phyloP scores from a whole-genome alignment of 2,329 filamentous ascomycete species.

The Pseudohalonectria lignicola region DNA sequence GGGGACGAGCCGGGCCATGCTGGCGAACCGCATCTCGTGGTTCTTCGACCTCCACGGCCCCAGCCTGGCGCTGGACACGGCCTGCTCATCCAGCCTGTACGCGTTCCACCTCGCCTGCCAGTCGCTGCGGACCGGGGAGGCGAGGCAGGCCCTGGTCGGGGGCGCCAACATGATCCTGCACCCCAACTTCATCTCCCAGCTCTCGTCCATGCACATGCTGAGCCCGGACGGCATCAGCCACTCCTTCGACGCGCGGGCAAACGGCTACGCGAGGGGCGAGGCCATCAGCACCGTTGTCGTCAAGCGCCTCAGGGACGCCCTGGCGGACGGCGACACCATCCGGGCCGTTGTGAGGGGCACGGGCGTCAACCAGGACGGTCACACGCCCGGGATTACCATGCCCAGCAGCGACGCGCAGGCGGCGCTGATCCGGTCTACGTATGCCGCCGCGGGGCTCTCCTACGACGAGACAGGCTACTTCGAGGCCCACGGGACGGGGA shows the following conservation, averaged over 20 bases:
- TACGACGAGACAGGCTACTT: no score
- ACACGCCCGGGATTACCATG: slow-evolving; percentile 43
- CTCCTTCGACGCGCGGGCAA: no score
- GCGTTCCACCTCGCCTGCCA: slow-evolving; percentile 39
- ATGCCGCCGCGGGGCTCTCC: no score
- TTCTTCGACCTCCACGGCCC: slow-evolving; percentile 44
- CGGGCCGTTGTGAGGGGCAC: slow-evolving; percentile 38
- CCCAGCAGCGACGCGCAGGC: slow-evolving; percentile 41
- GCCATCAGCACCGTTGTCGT: slow-evolving; percentile 43
- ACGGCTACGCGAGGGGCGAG: slow-evolving; percentile 52
- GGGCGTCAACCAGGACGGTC: slow-evolving; percentile 45
- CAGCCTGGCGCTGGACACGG: slow-evolving; percentile 39
- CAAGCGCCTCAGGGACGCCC: slow-evolving; percentile 43
- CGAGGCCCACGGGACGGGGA: slow-evolving; percentile 47
- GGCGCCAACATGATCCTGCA: no score
- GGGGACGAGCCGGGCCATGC: slow-evolving; percentile 39
- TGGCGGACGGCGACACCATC: slow-evolving; percentile 43
- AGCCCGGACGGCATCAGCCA: no score
- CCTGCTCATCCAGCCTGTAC: slow-evolving; percentile 38
- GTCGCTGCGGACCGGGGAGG: slow-evolving; percentile 34
- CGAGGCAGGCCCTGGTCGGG: slow-evolving; percentile 32
- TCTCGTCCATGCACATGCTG: no score
- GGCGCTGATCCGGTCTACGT: no score
- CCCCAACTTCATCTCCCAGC: no score
- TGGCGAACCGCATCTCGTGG: slow-evolving; percentile 43